phyloP scores from a whole-genome alignment of 2,329 filamentous ascomycete species.

The Davidsoniella australis region DNA sequence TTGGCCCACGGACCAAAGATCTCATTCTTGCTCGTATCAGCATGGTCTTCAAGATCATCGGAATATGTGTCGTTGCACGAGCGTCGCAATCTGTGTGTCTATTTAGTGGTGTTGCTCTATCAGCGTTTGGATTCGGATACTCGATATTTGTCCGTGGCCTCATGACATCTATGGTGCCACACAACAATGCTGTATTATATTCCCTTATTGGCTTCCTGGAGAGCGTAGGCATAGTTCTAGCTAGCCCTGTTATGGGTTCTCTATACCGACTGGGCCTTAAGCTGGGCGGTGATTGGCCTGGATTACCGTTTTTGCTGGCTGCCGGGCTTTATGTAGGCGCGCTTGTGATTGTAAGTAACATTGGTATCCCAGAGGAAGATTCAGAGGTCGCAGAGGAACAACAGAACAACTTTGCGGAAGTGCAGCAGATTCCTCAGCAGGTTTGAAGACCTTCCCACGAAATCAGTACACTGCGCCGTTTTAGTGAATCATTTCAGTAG shows the following conservation, averaged over 20 bases:
- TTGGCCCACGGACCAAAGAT: constrained; percentile 9
- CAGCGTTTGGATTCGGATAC: constrained; percentile 11
- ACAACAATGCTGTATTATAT: constrained; percentile 13
- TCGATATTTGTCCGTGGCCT: constrained; percentile 13
- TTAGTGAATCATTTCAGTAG: no score
- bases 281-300: constrained; percentile 12
- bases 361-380: constrained; percentile 6
- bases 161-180: constrained; percentile 13
- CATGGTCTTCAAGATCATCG: constrained; percentile 13
- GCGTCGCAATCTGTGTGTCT: constrained; percentile 8
- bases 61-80: constrained; percentile 10
- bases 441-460: no score
- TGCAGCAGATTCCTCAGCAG: no score
- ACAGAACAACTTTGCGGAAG: no score
- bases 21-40: constrained; percentile 13
- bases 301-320: constrained; percentile 12
- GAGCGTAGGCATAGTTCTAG: constrained; percentile 12
- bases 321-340: constrained; percentile 11
- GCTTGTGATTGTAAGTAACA: constrained; percentile 10
- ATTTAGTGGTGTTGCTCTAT: constrained; percentile 9
- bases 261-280: constrained; percentile 12
- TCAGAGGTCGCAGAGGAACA: background rate
- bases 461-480: no score
- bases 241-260: constrained; percentile 13
- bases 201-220: constrained; percentile 14